A percentile compares a stretch with the other conserved stretches of the same genome.
These are phyloP conservation scores for Collybiopsis confluens DNA, from an alignment of 768 basidiomycete genomes.

Conservation along the genomic window DNA sequence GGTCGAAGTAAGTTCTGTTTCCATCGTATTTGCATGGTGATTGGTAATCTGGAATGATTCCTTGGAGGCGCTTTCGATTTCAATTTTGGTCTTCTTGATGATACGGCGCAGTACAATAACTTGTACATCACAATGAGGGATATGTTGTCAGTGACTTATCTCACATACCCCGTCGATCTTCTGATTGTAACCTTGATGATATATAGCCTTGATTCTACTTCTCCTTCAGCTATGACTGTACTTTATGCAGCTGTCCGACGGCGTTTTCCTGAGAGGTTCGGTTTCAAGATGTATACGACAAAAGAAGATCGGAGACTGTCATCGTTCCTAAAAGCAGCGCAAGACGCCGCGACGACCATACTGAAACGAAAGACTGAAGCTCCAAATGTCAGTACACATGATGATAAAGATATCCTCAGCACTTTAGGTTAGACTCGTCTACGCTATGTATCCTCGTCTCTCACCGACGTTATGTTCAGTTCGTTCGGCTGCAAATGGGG, in stretches of 20 bases:
- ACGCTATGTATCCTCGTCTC: background rate
- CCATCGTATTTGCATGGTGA: background rate
- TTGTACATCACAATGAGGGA: conserved; percentile 1
- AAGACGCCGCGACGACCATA: background rate
- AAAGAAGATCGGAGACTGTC: conserved; percentile 1
- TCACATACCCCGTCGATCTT: background rate
- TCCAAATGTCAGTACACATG: background rate
- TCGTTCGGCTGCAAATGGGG: conserved; percentile 49
- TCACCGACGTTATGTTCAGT: conserved; percentile 25
- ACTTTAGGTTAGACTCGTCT: conserved; percentile 17
- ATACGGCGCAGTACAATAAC: background rate
- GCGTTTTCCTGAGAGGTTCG: background rate
- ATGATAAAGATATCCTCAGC: conserved; percentile 2
- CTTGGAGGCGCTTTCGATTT: conserved; percentile 25
- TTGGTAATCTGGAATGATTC: background rate
- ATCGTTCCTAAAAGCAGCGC: background rate
- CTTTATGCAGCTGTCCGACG: background rate
- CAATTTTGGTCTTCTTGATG: conserved; percentile 15
- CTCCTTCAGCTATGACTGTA: background rate
- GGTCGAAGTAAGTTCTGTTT: conserved; percentile 25
- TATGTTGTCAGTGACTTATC: conserved; percentile 1
- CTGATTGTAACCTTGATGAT: background rate
- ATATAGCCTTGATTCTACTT: background rate
- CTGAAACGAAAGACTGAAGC: background rate
- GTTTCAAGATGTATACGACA: background rate